phyloP scores from a whole-genome alignment of 768 basidiomycete species.

The Termitomyces sp. region DNA sequence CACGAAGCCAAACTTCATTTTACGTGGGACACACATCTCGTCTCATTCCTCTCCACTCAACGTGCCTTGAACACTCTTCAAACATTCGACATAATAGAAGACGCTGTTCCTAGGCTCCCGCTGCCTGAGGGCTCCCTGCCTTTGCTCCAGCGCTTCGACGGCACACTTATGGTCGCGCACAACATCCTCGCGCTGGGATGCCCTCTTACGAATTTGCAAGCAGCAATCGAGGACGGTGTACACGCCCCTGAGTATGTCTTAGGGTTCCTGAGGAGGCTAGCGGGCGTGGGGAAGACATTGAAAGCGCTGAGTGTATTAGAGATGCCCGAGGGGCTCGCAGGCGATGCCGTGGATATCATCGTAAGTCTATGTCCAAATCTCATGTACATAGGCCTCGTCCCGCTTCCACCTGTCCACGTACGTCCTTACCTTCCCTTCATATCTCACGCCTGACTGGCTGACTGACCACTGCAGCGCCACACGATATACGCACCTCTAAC shows the following conservation, averaged over 20 bases:
- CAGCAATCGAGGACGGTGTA: constrained; percentile 36
- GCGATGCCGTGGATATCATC: constrained; percentile 19
- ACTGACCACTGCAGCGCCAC: constrained; percentile 23
- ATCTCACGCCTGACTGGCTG: background rate
- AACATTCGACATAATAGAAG: constrained; percentile 15
- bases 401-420: constrained; percentile 26
- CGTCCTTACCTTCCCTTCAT: constrained; percentile 11
- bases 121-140: constrained; percentile 29
- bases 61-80: constrained; percentile 37
- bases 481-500: constrained; percentile 25
- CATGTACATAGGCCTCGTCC: constrained; percentile 26
- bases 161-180: constrained; percentile 36
- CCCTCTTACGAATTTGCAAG: constrained; percentile 44
- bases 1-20: constrained; percentile 46
- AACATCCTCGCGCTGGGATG: constrained; percentile 31
- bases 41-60: constrained; percentile 49
- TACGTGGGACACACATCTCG: constrained; percentile 43
- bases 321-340: constrained; percentile 23
- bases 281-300: constrained; percentile 21
- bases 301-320: constrained; percentile 28
- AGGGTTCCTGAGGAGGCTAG: constrained; percentile 30
- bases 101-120: constrained; percentile 7
- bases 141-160: constrained; percentile 42
- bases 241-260: constrained; percentile 21
- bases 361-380: constrained; percentile 22